Percentiles rank a stretch among this genome's conserved stretches.
Evolutionary conservation across 2,329 filamentous ascomycete genomes (phyloP).

Genomic region (Pseudocercospora musae): DNA sequence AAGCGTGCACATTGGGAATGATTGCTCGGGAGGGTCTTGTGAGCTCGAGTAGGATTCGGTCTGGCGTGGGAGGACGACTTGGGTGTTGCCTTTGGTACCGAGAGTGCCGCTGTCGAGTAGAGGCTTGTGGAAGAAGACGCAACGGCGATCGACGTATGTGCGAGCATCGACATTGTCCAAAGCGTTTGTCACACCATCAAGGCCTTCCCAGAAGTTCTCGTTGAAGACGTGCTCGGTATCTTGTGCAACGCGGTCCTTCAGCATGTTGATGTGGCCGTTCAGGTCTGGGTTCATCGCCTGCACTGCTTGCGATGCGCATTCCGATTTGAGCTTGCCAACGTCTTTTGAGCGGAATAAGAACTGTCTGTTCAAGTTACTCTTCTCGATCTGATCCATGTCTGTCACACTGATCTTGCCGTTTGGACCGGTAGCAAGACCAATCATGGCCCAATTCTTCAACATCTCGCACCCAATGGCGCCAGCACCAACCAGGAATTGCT

Average conservation of each 20-base stretch:
- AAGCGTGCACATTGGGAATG: slow-evolving; percentile 98
- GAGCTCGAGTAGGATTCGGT: slow-evolving; percentile 98
- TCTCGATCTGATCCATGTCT: slow-evolving; percentile 98
- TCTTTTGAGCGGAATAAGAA: slow-evolving; percentile 93
- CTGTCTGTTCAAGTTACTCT: slow-evolving; percentile 96
- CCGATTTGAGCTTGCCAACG: slow-evolving; percentile 95
- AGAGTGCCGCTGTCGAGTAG: slow-evolving; percentile 94
- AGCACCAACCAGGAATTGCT: slow-evolving; percentile 90
- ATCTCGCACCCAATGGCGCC: slow-evolving; percentile 98
- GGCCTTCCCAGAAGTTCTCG: slow-evolving; percentile 80
- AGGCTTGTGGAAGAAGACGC: slow-evolving; percentile 97
- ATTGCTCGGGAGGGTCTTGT: slow-evolving; percentile 95
- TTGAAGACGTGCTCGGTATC: slow-evolving; percentile 95
- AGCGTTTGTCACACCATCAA: slow-evolving; percentile 94
- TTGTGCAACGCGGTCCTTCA: slow-evolving; percentile 84
- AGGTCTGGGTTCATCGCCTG: slow-evolving; percentile 94
- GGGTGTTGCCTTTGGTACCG: slow-evolving; percentile 98
- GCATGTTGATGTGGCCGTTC: slow-evolving; percentile 74
- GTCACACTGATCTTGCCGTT: slow-evolving; percentile 88
- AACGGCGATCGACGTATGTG: slow-evolving; percentile 92
- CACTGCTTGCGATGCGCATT: slow-evolving; percentile 84
- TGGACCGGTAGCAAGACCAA: slow-evolving; percentile 84
- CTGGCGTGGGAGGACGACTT: slow-evolving; percentile 84
- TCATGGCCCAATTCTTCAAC: slow-evolving; percentile 99
- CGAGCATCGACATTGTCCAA: slow-evolving; percentile 96